Percentiles rank a stretch among this genome's conserved stretches.
phyloP scores from a whole-genome alignment of 2,329 filamentous ascomycete species.

The Monosporascus cannonballus region DNA sequence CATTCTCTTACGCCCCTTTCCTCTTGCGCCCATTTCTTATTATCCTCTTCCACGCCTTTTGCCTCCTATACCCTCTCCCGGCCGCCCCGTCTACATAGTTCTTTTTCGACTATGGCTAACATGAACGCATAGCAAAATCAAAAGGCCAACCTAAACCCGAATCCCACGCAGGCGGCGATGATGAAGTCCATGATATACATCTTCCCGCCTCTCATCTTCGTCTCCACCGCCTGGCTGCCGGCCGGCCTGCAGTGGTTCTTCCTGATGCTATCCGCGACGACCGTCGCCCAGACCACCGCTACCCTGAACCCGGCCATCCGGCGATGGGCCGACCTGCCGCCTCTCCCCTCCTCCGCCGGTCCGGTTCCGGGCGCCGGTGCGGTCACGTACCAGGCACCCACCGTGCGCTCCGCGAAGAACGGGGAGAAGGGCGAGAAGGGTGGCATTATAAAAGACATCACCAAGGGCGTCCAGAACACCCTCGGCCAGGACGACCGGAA shows the following conservation, averaged over 20 bases:
- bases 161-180: constrained; percentile 28
- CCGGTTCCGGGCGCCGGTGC: not conserved
- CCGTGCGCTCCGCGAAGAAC: not conserved
- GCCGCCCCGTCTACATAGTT: too few species aligned
- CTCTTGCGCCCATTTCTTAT: not conserved
- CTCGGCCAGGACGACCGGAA: constrained; percentile 13
- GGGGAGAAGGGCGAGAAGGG: not conserved
- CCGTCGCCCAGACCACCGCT: constrained; percentile 28
- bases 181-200: constrained; percentile 36
- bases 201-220: constrained; percentile 37
- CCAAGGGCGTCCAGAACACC: constrained; percentile 26
- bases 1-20: not conserved
- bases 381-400: constrained; percentile 29
- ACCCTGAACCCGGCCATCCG: constrained; percentile 36
- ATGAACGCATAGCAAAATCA: constrained; percentile 14
- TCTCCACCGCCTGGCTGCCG: constrained; percentile 41
- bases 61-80: too few species aligned
- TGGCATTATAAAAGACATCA: constrained; percentile 5
- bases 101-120: not conserved
- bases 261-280: constrained; percentile 28
- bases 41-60: too few species aligned
- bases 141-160: constrained; percentile 17
- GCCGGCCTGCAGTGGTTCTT: constrained; percentile 46
- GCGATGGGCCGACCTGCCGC: constrained; percentile 30
- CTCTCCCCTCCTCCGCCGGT: constrained; percentile 17